Conservation (phyloP, 495 filamentous ascomycete species). For the Collariella sp. region DNA sequence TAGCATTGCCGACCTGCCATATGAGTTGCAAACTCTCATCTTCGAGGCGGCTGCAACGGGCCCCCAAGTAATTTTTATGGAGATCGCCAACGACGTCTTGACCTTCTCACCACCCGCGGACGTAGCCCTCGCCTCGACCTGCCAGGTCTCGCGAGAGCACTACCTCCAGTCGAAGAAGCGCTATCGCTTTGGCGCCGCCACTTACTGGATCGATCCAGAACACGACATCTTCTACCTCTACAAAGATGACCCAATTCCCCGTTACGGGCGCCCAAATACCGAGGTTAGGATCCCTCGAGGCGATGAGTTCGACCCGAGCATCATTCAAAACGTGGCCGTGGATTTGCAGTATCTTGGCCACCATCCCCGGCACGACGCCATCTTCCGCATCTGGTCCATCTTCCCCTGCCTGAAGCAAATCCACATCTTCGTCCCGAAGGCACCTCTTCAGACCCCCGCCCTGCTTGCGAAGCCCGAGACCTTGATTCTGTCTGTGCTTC, state of each 20-base stretch:
- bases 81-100: not conserved
- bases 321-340: slow-evolving; percentile 14
- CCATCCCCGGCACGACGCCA: slow-evolving; percentile 1
- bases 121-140: slow-evolving; percentile 3
- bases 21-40: slow-evolving; percentile 12
- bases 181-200: not conserved
- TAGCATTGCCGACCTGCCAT: slow-evolving; percentile 12
- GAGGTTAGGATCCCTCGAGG: not conserved
- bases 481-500: slow-evolving; percentile 1
- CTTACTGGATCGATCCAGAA: slow-evolving; percentile 8
- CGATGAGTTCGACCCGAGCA: not conserved
- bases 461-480: slow-evolving; percentile 1
- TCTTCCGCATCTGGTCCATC: slow-evolving; percentile 8
- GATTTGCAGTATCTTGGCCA: slow-evolving; percentile 12
- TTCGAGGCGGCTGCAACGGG: slow-evolving; percentile 12
- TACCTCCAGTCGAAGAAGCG: slow-evolving; percentile 1
- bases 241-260: not conserved
- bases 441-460: not conserved
- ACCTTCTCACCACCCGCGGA: not conserved
- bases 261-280: not conserved
- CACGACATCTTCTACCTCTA: slow-evolving; percentile 17
- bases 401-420: slow-evolving; percentile 9
- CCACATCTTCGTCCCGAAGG: slow-evolving; percentile 14
- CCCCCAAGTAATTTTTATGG: slow-evolving; percentile 11
- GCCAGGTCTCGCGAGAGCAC: slow-evolving; percentile 11